Evolutionary conservation across 352 stramenopile genomes (phyloP).

Genomic region (Thalassiosira hispida): DNA sequence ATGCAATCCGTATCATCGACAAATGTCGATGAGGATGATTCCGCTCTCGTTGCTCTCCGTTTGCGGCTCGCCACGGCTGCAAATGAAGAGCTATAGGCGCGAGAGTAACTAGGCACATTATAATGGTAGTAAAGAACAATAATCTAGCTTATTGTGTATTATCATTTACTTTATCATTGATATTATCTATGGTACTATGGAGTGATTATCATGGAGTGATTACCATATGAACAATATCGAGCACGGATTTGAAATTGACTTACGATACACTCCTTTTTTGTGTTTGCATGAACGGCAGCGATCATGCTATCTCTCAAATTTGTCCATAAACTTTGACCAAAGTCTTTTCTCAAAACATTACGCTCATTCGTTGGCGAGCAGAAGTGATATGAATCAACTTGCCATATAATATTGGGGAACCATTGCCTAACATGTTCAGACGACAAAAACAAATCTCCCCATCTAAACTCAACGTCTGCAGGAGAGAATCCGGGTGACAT

Average conservation of each 20-base stretch:
- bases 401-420: slow-evolving; percentile 21
- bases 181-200: too few relatives aligned
- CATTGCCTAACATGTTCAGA: background rate
- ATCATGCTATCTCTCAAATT: background rate
- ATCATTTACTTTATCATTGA: too few relatives aligned
- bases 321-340: slow-evolving; percentile 7
- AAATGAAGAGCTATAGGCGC: too few relatives aligned
- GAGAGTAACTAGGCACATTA: too few relatives aligned
- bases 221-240: too few relatives aligned
- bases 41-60: too few relatives aligned
- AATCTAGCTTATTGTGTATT: too few relatives aligned
- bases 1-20: too few relatives aligned
- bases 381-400: slow-evolving; percentile 28
- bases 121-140: too few relatives aligned
- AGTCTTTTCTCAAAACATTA: slow-evolving; percentile 1
- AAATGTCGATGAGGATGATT: too few relatives aligned
- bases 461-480: slow-evolving; percentile 8
- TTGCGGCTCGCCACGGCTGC: too few relatives aligned
- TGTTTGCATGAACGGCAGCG: background rate
- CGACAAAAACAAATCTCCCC: slow-evolving; percentile 13
- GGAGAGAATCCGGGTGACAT: slow-evolving; percentile 4
- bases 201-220: too few relatives aligned
- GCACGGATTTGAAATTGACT: slow-evolving; percentile 5
- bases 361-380: background rate
- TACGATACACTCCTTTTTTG: slow-evolving; percentile 10